These are phyloP conservation scores for Ganoderma lingzhi DNA, from an alignment of 1,284 basidiomycete genomes.

Conservation along the genomic window DNA sequence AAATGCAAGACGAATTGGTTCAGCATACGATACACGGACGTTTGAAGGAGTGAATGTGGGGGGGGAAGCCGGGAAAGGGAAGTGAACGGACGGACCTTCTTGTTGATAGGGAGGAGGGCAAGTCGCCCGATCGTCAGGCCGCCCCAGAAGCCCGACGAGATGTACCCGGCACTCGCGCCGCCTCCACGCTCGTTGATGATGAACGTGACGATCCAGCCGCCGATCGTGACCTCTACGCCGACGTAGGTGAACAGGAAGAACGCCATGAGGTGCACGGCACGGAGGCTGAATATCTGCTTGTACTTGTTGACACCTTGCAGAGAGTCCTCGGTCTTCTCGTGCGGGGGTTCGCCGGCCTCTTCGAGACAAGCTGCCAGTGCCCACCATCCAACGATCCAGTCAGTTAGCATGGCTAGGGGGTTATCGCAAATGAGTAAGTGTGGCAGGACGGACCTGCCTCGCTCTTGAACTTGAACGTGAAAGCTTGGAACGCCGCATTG, in stretches of 20 bases:
- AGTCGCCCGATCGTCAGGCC: slow-evolving; percentile 54
- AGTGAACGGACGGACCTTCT: slow-evolving; percentile 43
- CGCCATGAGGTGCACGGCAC: slow-evolving; percentile 50
- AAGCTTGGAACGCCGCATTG: slow-evolving; percentile 51
- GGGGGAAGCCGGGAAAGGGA: neutral
- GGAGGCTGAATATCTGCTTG: slow-evolving; percentile 46
- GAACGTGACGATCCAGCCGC: slow-evolving; percentile 61
- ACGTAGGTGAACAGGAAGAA: slow-evolving; percentile 55
- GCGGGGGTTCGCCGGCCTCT: slow-evolving; percentile 42
- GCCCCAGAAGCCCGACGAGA: slow-evolving; percentile 58
- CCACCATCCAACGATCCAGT: neutral
- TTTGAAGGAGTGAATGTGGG: neutral
- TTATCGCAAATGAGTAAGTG: neutral
- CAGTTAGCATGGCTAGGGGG: neutral
- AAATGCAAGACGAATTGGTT: neutral
- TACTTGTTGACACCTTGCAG: slow-evolving; percentile 43
- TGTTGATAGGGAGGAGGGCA: slow-evolving; percentile 56
- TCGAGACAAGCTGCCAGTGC: slow-evolving; percentile 39
- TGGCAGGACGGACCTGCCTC: slow-evolving; percentile 54
- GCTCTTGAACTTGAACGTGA: slow-evolving; percentile 59
- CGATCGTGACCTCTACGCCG: slow-evolving; percentile 56
- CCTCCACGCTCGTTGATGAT: slow-evolving; percentile 52
- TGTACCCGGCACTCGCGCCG: slow-evolving; percentile 55
- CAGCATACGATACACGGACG: neutral
- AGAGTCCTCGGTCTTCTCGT: slow-evolving; percentile 34